Base-by-base conservation (phyloP, 2,329 filamentous ascomycete species). In the Rhynchosporium graminicola region DNA sequence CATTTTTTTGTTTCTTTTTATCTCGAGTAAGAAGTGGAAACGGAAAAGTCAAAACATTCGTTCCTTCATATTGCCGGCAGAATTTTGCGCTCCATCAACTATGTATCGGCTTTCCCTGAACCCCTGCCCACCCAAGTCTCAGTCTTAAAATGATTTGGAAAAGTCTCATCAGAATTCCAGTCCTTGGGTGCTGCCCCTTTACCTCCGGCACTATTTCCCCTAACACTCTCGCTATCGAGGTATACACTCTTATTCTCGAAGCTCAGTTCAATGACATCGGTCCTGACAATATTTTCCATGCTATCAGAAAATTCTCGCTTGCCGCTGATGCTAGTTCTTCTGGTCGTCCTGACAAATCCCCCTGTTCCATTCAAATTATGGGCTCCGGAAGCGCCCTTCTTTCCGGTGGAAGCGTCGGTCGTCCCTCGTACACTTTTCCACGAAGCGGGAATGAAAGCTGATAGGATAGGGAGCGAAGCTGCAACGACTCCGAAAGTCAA, bases 391-490 rank as follows among this genome's bases (percentile, higher is more conserved):
- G 9, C 33, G 12, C 45, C 60, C 8, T 60, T 47, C 31, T 29
- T 29, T 2, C 46, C 36, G 15, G 3, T 43, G 40, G 36, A 26
- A 12, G 43, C 51, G 6, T 57, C 42, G 2, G 36, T 57, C 4
- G 60, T 60, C 15, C 57, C 57, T 33, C 51, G 43, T 2, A 63
- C 29, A 58, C 63, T 54, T 58, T 61, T 51, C 58, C 56, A 63
- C 64, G 64, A 64, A 40, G 40, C 38, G 6, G 48, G 64, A 26
- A 61, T 65, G 56, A 65, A 64, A n/a, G 68, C 73, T 29, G 73
- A 72, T 42, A 76, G 67, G 6, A 75, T 70, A 1, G 75, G 75
- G 1, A 77, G 71, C 2, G 73, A 75, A 33, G 74, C 74, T 10
- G 70, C 71, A 7, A 74, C 57, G 20, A 73, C 69, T 28, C 73